Percentiles rank a stretch among this genome's conserved stretches.
These are phyloP conservation scores for Trichopus zeylanicus DNA, from an alignment of 116 monocot genomes.

Conservation along the genomic window DNA sequence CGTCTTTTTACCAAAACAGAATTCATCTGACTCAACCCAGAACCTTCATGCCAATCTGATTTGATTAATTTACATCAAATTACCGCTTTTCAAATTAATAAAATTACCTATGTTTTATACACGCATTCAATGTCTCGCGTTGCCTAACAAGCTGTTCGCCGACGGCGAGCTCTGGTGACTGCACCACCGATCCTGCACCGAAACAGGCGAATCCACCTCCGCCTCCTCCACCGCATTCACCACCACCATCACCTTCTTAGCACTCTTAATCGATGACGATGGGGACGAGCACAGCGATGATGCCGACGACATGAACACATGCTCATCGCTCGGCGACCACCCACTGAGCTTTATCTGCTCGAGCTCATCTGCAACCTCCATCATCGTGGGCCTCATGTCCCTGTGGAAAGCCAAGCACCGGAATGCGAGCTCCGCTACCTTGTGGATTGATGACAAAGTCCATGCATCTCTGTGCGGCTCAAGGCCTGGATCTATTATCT, in stretches of 20 bases:
- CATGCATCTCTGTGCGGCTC: conserved; percentile 49
- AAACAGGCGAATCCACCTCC: conserved; percentile 49
- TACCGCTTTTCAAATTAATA: too few relatives aligned
- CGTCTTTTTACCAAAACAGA: too few relatives aligned
- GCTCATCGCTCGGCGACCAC: conserved; percentile 25
- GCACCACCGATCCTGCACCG: conserved; percentile 62
- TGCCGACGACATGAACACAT: conserved; percentile 16
- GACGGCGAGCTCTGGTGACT: conserved; percentile 69
- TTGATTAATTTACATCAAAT: too few relatives aligned
- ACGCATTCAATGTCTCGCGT: neutral
- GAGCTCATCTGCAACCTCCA: conserved; percentile 73
- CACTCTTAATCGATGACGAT: conserved; percentile 1
- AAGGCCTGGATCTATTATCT: conserved; percentile 65
- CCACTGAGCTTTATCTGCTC: conserved; percentile 50
- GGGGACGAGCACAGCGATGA: conserved; percentile 31
- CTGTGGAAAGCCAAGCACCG: conserved; percentile 80
- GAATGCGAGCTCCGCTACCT: conserved; percentile 86
- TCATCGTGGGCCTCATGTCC: conserved; percentile 86
- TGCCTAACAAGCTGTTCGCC: conserved; percentile 49
- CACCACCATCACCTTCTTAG: conserved; percentile 9
- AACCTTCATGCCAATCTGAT: too few relatives aligned
- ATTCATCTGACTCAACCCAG: too few relatives aligned
- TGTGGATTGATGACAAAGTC: conserved; percentile 62
- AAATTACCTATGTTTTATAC: too few relatives aligned
- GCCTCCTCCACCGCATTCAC: conserved; percentile 1